Conservation (phyloP, 768 basidiomycete species). For the Leccinum aurantiacum region DNA sequence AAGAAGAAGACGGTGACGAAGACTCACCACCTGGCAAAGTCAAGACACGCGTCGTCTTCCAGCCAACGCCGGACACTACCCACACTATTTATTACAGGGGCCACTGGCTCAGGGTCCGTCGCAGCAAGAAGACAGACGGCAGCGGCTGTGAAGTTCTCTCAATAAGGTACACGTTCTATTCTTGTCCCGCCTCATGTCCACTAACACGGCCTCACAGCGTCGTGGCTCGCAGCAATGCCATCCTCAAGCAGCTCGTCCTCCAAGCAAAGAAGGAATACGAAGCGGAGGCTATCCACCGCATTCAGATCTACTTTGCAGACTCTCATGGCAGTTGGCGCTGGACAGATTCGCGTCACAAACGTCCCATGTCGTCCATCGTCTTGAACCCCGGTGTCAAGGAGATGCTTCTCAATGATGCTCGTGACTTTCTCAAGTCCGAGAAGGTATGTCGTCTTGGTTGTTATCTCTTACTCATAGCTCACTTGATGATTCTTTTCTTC, state of each 20-base stretch:
- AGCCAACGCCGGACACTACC: conserved; percentile 84
- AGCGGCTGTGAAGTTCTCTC: conserved; percentile 72
- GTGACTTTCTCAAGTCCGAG: conserved; percentile 82
- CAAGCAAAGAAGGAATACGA: conserved; percentile 90
- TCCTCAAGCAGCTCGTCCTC: conserved; percentile 85
- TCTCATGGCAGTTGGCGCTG: conserved; percentile 86
- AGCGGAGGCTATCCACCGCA: conserved; percentile 81
- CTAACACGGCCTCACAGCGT: conserved; percentile 49
- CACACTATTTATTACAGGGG: conserved; percentile 86
- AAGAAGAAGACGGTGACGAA: conserved; percentile 46
- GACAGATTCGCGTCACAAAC: conserved; percentile 85
- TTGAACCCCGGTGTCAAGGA: conserved; percentile 88
- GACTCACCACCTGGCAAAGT: conserved; percentile 54
- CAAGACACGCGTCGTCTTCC: conserved; percentile 83
- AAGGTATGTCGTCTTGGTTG: conserved; percentile 47
- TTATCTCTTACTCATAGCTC: not conserved
- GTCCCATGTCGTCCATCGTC: conserved; percentile 86
- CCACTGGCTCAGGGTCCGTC: conserved; percentile 78
- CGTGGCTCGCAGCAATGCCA: conserved; percentile 78
- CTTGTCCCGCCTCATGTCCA: conserved; percentile 8
- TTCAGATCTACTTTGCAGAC: conserved; percentile 89
- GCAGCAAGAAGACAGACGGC: conserved; percentile 67
- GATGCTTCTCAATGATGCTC: conserved; percentile 79
- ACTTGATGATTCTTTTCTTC: conserved; percentile 4
- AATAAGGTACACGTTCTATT: conserved; percentile 53